Conservation (phyloP, 768 basidiomycete species). For the Termitomyces sp. region DNA sequence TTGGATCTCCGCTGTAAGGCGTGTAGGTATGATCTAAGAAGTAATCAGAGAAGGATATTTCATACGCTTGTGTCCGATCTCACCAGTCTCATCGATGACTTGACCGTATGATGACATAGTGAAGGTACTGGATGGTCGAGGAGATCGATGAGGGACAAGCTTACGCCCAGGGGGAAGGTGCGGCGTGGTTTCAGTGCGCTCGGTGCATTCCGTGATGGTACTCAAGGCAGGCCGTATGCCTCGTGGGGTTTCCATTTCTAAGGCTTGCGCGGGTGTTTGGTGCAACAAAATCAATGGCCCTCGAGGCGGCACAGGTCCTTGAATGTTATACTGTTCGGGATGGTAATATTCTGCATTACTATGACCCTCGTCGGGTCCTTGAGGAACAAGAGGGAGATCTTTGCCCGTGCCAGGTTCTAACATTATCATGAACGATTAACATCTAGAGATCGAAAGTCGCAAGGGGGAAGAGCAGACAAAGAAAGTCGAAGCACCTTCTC, state of each 20-base stretch:
- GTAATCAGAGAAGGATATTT: neutral
- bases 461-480: constrained; percentile 13
- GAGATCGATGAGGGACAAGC: constrained; percentile 31
- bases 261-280: constrained; percentile 25
- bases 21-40: neutral
- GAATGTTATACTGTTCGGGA: constrained; percentile 12
- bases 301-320: constrained; percentile 33
- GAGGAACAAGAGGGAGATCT: constrained; percentile 17
- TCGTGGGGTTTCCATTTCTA: constrained; percentile 24
- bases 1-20: constrained; percentile 13
- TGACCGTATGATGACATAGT: constrained; percentile 58
- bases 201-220: constrained; percentile 65
- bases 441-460: constrained; percentile 1
- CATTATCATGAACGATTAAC: constrained; percentile 7
- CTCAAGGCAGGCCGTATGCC: constrained; percentile 38
- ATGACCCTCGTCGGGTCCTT: constrained; percentile 6
- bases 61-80: neutral
- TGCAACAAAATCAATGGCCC: constrained; percentile 59
- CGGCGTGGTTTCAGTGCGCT: constrained; percentile 55
- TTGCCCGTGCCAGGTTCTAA: constrained; percentile 12
- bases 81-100: constrained; percentile 42
- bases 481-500: constrained; percentile 59
- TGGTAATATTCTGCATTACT: constrained; percentile 19
- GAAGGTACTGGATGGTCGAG: constrained; percentile 34
- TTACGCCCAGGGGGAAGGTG: constrained; percentile 40